Evolutionary conservation across 257 asterid genomes (phyloP), one percentile per base, ranked within the genome.

Genomic region (Solanum dulcamara): DNA sequence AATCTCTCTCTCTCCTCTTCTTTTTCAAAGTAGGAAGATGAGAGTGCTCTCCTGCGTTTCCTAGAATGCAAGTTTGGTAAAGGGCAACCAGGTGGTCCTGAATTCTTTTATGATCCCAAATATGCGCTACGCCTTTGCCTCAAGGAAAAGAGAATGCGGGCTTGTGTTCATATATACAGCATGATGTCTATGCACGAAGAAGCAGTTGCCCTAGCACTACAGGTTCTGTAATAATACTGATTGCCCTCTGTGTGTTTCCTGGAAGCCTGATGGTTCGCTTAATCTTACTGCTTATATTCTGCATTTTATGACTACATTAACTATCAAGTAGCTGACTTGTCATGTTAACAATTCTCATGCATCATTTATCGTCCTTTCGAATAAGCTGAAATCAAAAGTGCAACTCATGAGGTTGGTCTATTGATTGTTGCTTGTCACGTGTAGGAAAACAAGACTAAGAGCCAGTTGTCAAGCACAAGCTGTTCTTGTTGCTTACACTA

Each of bases 121-220:
- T 95, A 97, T 89, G 98, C 98, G n/a, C 88, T 97, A 90, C 98
- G 98, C 86, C 98, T 95, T 84, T 97, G 99, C 87, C 92, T 95
- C 75, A 95, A 95, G 90, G 95, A 94, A 86, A 94, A 88, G 85
- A 87, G 97, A 87, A 97, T 97, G 96, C 97, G 97, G 24, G 99
- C 98, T 84, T 97, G 99, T 86, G 99, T 97, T 89, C 97, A 97
- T 86, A 94, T 97, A 87, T 95, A 95, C 86, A 95, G 98, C 90
- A 95, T 95, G 99, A 97, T 95, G 99, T 95, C 98, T 62, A 97
- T 97, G 99, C 99, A 95, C 87, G 98, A 97, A 94, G 99, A 95
- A 90, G 98, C 98, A 53, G 99, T 97, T 88, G 94, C 99, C 87
- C 97, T 97, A 86, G 98, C 99, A 86, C 88, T 97, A 71, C 97